Evolutionary conservation across 345 rosid genomes (phyloP), one percentile per base, ranked within the genome.

Genomic region (Raphanus sativus): DNA sequence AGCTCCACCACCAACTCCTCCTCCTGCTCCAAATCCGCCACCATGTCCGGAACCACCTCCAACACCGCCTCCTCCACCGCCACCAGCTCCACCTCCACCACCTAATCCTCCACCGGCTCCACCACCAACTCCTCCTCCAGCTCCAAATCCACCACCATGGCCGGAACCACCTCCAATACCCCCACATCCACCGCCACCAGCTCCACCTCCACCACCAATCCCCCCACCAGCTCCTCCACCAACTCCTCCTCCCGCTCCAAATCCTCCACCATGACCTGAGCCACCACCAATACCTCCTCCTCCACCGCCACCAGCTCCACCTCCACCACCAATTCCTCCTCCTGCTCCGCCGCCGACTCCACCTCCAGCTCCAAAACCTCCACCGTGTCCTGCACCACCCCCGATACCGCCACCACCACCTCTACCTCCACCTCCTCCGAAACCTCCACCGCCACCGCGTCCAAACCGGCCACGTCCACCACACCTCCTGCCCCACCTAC

Each of bases 31-130:
- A 58, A 79, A 70, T 0, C 86, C 88, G 0, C 88, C 79, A 0
- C 85, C 89, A 1, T 70, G 79, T 0, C 83, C 86, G 0, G 83
- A 77, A 0, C 88, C 89, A 4, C 85, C 87, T 0, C 83, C 86
- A 36, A 61, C 71, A 36, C 89, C 86, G 1, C 84, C 80, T 0
- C 87, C 89, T 25, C 88, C 91, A 0, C 87, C 86, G 0, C 79
- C 85, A 0, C 83, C 84, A 16, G 74, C 86, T 15, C 86, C 87
- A 3, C 81, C 83, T 55, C 86, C 90, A 5, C 82, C 81, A 61
- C 77, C 83, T 21, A 55, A 1, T 9, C 80, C 83, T 6, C 86
- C 84, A 7, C 83, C 86, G 0, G 68, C 83, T 6, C 86, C 84
- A 0, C 84, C 84, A 1, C 86, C 86, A 13, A 70, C 67, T 4